Evolutionary conservation across 2,329 filamentous ascomycete genomes (phyloP).

Genomic region (Dactylellina drechsleri): DNA sequence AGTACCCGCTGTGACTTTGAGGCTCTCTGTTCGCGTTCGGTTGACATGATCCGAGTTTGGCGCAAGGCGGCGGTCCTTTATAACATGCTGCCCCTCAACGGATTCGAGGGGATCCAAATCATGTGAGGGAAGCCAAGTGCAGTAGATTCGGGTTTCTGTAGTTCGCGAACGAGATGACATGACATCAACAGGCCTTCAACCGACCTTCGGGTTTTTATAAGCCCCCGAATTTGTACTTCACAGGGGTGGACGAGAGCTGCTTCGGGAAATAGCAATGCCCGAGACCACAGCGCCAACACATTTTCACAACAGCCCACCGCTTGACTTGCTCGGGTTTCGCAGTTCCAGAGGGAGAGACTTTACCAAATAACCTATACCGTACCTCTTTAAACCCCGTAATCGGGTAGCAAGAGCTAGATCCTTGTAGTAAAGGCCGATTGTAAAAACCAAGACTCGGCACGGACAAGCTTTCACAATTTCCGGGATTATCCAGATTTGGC

Average conservation of each 20-base stretch:
- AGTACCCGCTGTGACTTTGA: constrained; percentile 62
- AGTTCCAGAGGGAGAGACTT: no score
- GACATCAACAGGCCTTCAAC: neutral
- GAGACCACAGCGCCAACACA: neutral
- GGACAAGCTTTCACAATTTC: constrained; percentile 3
- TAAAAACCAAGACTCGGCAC: constrained; percentile 2
- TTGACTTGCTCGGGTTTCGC: no score
- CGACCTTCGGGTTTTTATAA: neutral
- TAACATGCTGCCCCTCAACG: no score
- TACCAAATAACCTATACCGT: no score
- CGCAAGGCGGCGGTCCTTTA: no score
- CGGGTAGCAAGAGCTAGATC: no score
- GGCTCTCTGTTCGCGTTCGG: neutral
- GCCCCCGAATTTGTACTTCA: neutral
- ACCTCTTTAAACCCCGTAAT: no score
- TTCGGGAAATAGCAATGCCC: constrained; percentile 5
- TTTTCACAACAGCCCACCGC: no score
- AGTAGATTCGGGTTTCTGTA: no score
- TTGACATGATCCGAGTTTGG: neutral
- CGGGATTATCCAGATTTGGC: neutral
- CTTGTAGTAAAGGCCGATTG: neutral
- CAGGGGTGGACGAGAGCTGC: neutral
- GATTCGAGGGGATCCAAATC: no score
- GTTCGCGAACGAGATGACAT: neutral
- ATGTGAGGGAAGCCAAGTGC: no score